Evolutionary conservation across 2,329 filamentous ascomycete species (phyloP), one percentile per base, ranked within the genome.

Genomic region (Sarocladiaceae sp.): DNA sequence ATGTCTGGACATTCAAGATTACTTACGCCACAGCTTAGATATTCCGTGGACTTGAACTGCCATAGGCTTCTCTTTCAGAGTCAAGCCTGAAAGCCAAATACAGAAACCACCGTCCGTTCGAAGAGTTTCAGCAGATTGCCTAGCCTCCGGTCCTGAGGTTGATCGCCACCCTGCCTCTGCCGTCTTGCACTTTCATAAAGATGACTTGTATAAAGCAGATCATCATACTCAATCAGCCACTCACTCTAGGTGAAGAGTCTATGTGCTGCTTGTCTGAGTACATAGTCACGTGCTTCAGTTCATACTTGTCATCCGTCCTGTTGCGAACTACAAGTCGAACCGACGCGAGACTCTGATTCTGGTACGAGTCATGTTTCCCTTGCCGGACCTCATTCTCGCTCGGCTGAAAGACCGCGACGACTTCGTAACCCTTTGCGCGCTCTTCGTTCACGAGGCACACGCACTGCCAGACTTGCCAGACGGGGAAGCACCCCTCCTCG

Each of bases 1-100:
- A 61, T 48, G 60, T 60, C 16, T 69, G 65, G 66, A 51, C 54
- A 4, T 56, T 56, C 43, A 56, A 56, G 40, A 50, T 56, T 24
- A 19, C 34, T 26, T 39, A 39, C 21, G 11, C 34, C 19, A 39
- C 19, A 7, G 19, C 4, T 11, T 39, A 39, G 34, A 6, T 15
- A 35, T 29, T 29, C n/a, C n/a, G n/a, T n/a, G n/a, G n/a, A n/a
- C n/a, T n/a, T n/a, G n/a, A n/a, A n/a, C n/a, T n/a, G n/a, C n/a
- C n/a, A n/a, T n/a, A n/a, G n/a, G n/a, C n/a, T n/a, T n/a, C n/a
- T n/a, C n/a, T n/a, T n/a, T n/a, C n/a, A n/a, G n/a, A n/a, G n/a
- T n/a, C n/a, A n/a, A n/a, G n/a, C n/a, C n/a, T n/a, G n/a, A n/a
- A n/a, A n/a, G n/a, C n/a, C n/a, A n/a, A n/a, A n/a, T n/a, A n/a